Percentiles rank a stretch among this genome's conserved stretches.
These are phyloP conservation scores for Suhomyces kilbournensis DNA, from an alignment of 805 yeast genomes.

Conservation along the genomic window DNA sequence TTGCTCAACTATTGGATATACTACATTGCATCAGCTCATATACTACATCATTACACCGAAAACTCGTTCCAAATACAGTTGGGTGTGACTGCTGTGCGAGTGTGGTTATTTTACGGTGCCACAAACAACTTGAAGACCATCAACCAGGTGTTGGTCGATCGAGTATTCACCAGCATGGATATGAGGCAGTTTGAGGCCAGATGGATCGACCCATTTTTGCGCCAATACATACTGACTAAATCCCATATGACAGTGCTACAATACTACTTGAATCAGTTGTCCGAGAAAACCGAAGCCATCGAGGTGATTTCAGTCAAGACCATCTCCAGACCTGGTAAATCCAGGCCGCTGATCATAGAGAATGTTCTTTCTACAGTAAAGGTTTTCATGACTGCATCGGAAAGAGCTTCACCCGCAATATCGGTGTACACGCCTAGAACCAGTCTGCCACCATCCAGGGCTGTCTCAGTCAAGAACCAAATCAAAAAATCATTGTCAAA, in stretches of 20 bases:
- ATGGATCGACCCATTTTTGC: constrained; percentile 6
- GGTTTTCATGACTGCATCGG: not conserved
- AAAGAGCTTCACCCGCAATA: not conserved
- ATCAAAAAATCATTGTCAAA: constrained; percentile 2
- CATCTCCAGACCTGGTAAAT: not conserved
- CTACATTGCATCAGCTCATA: constrained; percentile 6
- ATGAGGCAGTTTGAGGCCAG: constrained; percentile 4
- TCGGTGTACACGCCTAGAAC: not conserved
- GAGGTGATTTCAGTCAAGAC: not conserved
- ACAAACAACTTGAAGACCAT: constrained; percentile 7
- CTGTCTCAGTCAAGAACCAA: not conserved
- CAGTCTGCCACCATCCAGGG: not conserved
- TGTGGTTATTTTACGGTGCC: constrained; percentile 14
- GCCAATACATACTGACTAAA: not conserved
- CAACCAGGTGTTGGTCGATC: constrained; percentile 5
- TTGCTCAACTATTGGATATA: constrained; percentile 16
- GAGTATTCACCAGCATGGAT: constrained; percentile 3
- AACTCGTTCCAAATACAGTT: not conserved
- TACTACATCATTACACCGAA: not conserved
- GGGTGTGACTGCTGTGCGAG: not conserved
- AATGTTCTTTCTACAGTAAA: not conserved
- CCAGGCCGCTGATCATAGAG: not conserved
- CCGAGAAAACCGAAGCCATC: not conserved
- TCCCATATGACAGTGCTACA: not conserved
- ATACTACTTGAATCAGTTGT: not conserved